Evolutionary conservation across 768 basidiomycete species (phyloP), one percentile per base, ranked within the genome.

Genomic region (Xanthoconium stramineum): DNA sequence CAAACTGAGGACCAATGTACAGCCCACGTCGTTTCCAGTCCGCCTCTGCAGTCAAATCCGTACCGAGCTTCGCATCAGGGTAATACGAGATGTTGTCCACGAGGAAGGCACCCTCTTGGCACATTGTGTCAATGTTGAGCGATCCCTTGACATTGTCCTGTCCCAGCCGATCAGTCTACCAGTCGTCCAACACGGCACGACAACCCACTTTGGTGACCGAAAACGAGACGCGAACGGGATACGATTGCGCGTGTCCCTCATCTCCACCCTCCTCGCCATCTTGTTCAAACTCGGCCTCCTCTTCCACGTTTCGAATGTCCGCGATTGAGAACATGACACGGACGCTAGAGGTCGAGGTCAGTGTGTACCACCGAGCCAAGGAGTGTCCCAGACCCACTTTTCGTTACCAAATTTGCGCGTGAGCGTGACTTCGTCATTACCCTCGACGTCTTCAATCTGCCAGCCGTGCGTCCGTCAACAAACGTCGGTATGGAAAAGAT

Each of bases 1-100:
- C 91, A 65, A 97, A 98, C 77, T 89, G 85, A 50, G 95, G 96
- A 1, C 96, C 96, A 68, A 96, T 85, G 79, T 97, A 98, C 61
- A 90, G 75, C 2, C 90, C 93, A 19, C 94, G 83, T 46, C 95
- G 84, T 70, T 88, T 89, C 93, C 91, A 98, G 75, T 98, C 94
- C 9, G 90, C 88, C 60, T 98, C 94, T 8, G 91, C 86, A 13
- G 85, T 91, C 63, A 91, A 72, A 8, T 88, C 89, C 14, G 83
- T 86, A 13, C 86, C 94, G 13, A 90, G 62, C 65, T 83, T 80
- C 32, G 78, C 74, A 61, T 94, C 90, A 1, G 77, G 70, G 74
- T 96, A 98, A 78, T 79, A 94, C 2, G 94, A 84, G 59, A 95
- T 83, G 72, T 92, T 96, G 71, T 97, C 94, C 50, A 95, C 78